Evolutionary conservation across 345 rosid genomes (phyloP).

Genomic region (Leavenworthia alabamica): DNA sequence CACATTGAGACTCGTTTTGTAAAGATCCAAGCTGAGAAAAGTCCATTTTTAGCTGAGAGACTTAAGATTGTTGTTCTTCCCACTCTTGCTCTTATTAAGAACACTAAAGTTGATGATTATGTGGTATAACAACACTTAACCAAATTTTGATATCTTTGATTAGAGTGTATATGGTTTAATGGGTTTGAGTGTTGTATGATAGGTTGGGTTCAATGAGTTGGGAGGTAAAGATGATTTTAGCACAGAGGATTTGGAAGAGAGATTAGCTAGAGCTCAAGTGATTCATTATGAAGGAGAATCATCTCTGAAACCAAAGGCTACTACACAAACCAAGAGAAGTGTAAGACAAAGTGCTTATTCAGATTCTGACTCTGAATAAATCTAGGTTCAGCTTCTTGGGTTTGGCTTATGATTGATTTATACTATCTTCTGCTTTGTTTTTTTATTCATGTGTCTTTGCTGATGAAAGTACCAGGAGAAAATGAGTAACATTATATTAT

Average conservation of each 20-base stretch:
- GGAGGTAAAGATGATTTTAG: conserved; percentile 90
- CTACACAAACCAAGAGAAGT: conserved; percentile 50
- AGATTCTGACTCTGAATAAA: conserved; percentile 61
- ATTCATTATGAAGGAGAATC: conserved; percentile 76
- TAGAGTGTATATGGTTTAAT: no score
- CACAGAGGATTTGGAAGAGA: conserved; percentile 88
- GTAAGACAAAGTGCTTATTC: conserved; percentile 55
- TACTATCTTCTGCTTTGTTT: no score
- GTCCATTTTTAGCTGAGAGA: conserved; percentile 86
- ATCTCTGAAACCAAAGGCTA: conserved; percentile 43
- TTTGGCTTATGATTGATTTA: no score
- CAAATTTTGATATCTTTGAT: no score
- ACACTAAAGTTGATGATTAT: conserved; percentile 94
- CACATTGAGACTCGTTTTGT: conserved; percentile 91
- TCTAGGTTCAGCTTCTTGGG: no score
- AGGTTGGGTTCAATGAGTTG: conserved; percentile 95
- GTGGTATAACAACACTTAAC: no score
- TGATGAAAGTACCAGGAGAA: no score
- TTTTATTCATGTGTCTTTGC: no score
- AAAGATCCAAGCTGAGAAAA: conserved; percentile 89
- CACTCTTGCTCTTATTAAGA: conserved; percentile 89
- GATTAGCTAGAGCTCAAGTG: conserved; percentile 79
- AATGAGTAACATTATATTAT: no score
- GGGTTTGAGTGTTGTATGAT: no score
- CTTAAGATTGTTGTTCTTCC: conserved; percentile 90